phyloP scores from a whole-genome alignment of 495 filamentous ascomycete species.

The Hypoxylon lenormandii region DNA sequence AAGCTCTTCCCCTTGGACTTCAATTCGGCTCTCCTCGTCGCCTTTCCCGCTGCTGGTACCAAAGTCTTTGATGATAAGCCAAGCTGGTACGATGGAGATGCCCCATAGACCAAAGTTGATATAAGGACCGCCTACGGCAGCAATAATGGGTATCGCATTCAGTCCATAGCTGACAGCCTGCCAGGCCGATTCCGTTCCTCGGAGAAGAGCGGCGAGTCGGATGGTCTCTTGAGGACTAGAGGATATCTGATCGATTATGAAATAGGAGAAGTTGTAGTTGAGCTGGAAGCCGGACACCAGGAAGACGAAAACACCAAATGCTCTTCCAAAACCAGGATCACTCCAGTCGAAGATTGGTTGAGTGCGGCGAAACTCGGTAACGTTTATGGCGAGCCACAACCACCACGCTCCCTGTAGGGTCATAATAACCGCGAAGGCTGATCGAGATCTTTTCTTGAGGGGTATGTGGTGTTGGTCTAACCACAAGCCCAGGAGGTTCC shows the following conservation, averaged over 20 bases:
- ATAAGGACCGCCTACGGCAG: slow-evolving; percentile 69
- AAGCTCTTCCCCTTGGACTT: slow-evolving; percentile 9
- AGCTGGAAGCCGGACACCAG: slow-evolving; percentile 71
- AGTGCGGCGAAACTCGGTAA: slow-evolving; percentile 64
- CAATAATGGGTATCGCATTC: slow-evolving; percentile 67
- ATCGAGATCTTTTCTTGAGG: slow-evolving; percentile 62
- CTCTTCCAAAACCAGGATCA: slow-evolving; percentile 66
- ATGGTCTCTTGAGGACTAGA: slow-evolving; percentile 67
- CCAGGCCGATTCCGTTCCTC: slow-evolving; percentile 72
- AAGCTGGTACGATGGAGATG: slow-evolving; percentile 67
- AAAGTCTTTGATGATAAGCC: slow-evolving; percentile 68
- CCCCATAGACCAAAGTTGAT: slow-evolving; percentile 74
- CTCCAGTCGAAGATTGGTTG: slow-evolving; percentile 70
- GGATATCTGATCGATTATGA: slow-evolving; percentile 70
- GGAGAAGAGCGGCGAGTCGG: slow-evolving; percentile 69
- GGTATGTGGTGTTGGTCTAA: slow-evolving; percentile 64
- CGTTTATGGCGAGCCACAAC: slow-evolving; percentile 70
- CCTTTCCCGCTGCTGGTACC: slow-evolving; percentile 46
- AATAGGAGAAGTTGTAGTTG: slow-evolving; percentile 75
- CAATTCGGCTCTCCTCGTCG: slow-evolving; percentile 17
- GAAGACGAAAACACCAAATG: slow-evolving; percentile 70
- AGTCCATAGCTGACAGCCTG: slow-evolving; percentile 73
- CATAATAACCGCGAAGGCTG: slow-evolving; percentile 58
- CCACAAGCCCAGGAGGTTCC: slow-evolving; percentile 68
- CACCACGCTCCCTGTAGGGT: slow-evolving; percentile 70